Percentiles rank a stretch among this genome's conserved stretches.
Conservation (phyloP, 768 basidiomycete species). For the Rhodotorula paludigena region DNA sequence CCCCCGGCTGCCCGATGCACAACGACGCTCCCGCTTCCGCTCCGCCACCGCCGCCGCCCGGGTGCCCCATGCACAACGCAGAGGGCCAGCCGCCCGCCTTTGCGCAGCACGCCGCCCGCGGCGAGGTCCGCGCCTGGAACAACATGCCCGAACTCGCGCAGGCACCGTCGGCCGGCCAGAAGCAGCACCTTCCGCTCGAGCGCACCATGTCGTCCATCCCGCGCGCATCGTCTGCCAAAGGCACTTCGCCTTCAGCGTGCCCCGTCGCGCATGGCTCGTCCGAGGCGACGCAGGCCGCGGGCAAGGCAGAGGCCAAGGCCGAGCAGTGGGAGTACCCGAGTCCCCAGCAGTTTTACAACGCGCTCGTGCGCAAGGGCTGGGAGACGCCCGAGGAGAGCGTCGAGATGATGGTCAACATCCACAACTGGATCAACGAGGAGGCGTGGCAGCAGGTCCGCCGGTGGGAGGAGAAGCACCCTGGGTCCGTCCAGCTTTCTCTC, state of each 20-base stretch:
- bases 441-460: slow-evolving; percentile 91
- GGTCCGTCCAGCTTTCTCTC: slow-evolving; percentile 48
- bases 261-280: slow-evolving; percentile 24
- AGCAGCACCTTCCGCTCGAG: slow-evolving; percentile 61
- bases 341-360: slow-evolving; percentile 97
- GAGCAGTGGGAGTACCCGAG: slow-evolving; percentile 85
- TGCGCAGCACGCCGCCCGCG: slow-evolving; percentile 19
- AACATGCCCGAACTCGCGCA: slow-evolving; percentile 84
- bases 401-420: slow-evolving; percentile 95
- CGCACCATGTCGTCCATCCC: slow-evolving; percentile 82
- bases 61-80: slow-evolving; percentile 27
- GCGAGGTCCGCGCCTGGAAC: slow-evolving; percentile 63
- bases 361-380: slow-evolving; percentile 90
- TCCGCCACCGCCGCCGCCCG: slow-evolving; percentile 9
- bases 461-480: slow-evolving; percentile 72
- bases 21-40: not conserved
- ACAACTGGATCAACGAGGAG: slow-evolving; percentile 94
- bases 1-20: slow-evolving; percentile 45
- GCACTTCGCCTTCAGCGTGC: slow-evolving; percentile 23
- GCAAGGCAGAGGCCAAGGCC: slow-evolving; percentile 32
- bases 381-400: slow-evolving; percentile 94
- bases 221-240: slow-evolving; percentile 47
- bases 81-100: not conserved
- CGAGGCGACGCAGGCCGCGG: slow-evolving; percentile 6
- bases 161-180: slow-evolving; percentile 58